Percentiles rank a stretch among this genome's conserved stretches.
Evolutionary conservation across 345 rosid genomes (phyloP).

Genomic region (Garcia nutans): DNA sequence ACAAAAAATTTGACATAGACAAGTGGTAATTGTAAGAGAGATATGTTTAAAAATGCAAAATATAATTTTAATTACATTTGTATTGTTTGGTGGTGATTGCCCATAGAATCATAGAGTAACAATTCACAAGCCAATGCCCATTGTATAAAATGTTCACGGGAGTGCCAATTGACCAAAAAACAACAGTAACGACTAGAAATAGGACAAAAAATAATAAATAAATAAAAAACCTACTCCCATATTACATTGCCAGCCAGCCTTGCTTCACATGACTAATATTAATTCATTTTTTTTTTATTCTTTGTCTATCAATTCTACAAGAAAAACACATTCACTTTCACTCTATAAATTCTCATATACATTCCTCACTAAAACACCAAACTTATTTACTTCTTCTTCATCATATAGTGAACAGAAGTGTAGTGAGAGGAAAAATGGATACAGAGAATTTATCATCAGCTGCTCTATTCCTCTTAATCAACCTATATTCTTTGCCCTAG

Average conservation of each 20-base stretch:
- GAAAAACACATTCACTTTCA: background rate
- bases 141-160: conserved; percentile 3
- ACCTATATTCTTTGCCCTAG: conserved; percentile 38
- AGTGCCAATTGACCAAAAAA: background rate
- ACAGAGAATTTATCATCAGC: conserved; percentile 23
- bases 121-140: background rate
- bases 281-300: background rate
- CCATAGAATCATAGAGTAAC: background rate
- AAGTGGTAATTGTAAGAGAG: too few species aligned
- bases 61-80: background rate
- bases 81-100: background rate
- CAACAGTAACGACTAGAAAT: background rate
- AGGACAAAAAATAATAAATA: too few species aligned
- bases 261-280: conserved; percentile 4
- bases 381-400: background rate
- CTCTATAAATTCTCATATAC: conserved; percentile 7
- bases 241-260: conserved; percentile 2
- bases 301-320: too few species aligned
- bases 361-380: background rate
- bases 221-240: too few species aligned
- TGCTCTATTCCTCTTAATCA: conserved; percentile 36
- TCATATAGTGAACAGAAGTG: too few species aligned
- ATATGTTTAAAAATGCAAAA: background rate
- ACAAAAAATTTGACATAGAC: too few species aligned
- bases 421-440: background rate